phyloP scores from a whole-genome alignment of 768 basidiomycete genomes.

The Russula brevipes region DNA sequence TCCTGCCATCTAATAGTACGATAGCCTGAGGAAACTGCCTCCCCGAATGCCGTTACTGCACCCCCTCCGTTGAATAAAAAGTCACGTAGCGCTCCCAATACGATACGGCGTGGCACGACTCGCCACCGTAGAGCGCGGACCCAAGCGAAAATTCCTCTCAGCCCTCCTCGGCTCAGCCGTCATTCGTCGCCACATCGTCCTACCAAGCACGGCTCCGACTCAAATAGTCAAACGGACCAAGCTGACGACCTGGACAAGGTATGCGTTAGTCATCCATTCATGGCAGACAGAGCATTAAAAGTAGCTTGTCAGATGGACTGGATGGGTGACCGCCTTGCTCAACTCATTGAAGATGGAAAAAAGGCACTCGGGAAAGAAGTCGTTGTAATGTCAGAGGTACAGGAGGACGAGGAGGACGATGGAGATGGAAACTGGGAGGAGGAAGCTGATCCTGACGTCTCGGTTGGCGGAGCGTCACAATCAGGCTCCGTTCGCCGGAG shows the following conservation, averaged over 20 bases:
- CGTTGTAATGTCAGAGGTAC: constrained; percentile 67
- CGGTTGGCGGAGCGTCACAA: constrained; percentile 24
- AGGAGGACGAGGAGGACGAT: constrained; percentile 75
- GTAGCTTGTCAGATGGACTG: constrained; percentile 61
- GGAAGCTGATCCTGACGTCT: constrained; percentile 37
- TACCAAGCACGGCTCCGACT: constrained; percentile 43
- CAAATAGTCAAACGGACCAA: constrained; percentile 26
- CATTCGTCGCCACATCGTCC: constrained; percentile 26
- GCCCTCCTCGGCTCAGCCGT: constrained; percentile 26
- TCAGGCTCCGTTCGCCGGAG: constrained; percentile 27
- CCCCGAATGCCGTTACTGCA: constrained; percentile 35
- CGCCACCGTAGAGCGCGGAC: constrained; percentile 38
- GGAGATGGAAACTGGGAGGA: constrained; percentile 74
- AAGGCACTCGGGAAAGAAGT: constrained; percentile 72
- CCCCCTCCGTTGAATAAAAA: constrained; percentile 36
- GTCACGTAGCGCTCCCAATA: constrained; percentile 32
- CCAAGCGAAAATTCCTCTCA: constrained; percentile 16
- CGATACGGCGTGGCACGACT: constrained; percentile 35
- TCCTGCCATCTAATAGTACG: neutral
- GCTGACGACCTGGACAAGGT: constrained; percentile 22
- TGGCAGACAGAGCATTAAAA: neutral
- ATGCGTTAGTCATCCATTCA: neutral
- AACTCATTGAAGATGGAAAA: constrained; percentile 74
- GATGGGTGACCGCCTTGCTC: constrained; percentile 65
- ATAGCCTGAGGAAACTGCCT: constrained; percentile 7